phyloP scores from a whole-genome alignment of 2,329 filamentous ascomycete genomes.

The Plenodomus biglobosus region DNA sequence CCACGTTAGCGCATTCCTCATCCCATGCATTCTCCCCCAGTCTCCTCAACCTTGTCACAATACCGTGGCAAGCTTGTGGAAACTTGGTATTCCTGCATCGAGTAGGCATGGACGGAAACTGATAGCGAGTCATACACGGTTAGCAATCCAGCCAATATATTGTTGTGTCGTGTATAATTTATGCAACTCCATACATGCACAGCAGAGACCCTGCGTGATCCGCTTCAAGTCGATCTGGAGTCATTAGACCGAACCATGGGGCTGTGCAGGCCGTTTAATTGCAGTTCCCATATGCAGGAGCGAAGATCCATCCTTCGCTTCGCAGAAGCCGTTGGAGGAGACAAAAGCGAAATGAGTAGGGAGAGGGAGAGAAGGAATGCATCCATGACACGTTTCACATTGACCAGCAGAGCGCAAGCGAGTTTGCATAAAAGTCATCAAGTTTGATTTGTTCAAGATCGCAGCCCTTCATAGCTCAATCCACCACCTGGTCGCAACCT shows the following conservation, averaged over 20 bases:
- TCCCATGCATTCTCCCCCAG: background rate
- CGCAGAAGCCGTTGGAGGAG: background rate
- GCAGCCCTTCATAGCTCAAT: constrained; percentile 14
- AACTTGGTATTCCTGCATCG: background rate
- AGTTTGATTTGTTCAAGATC: constrained; percentile 13
- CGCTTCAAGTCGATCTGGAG: background rate
- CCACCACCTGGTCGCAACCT: constrained; percentile 14
- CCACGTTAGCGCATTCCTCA: constrained; percentile 4
- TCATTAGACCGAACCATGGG: background rate
- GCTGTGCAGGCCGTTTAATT: background rate
- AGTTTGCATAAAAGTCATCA: background rate
- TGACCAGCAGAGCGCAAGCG: background rate
- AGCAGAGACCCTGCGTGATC: background rate
- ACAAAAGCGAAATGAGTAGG: background rate
- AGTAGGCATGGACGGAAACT: background rate
- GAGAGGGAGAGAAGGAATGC: background rate
- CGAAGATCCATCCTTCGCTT: background rate
- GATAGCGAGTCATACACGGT: background rate
- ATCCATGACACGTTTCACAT: background rate
- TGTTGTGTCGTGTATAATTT: background rate
- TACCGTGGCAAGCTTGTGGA: background rate
- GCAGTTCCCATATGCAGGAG: background rate
- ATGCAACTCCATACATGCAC: background rate
- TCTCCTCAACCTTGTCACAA: background rate
- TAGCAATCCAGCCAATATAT: background rate